phyloP scores from a whole-genome alignment of 2,329 filamentous ascomycete species.

The Xylariaceae sp. region DNA sequence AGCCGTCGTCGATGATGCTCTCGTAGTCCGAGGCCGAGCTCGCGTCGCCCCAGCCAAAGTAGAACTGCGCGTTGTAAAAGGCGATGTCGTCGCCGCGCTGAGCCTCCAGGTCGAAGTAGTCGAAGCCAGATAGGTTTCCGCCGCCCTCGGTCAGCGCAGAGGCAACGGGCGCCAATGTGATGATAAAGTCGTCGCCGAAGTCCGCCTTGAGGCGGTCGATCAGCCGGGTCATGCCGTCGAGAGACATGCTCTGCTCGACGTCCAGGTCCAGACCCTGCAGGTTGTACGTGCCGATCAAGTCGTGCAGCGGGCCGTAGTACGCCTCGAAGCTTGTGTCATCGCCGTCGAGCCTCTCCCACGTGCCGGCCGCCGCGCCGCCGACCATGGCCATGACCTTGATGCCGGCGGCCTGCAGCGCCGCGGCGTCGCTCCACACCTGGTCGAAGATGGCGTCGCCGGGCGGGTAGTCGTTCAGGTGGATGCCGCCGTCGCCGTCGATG shows the following conservation, averaged over 20 bases:
- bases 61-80: slow-evolving; percentile 93
- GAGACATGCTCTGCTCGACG: slow-evolving; percentile 71
- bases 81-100: slow-evolving; percentile 61
- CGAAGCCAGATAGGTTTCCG: slow-evolving; percentile 73
- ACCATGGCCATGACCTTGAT: slow-evolving; percentile 83
- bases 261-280: slow-evolving; percentile 74
- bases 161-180: slow-evolving; percentile 79
- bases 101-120: slow-evolving; percentile 70
- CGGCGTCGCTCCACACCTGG: slow-evolving; percentile 74
- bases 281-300: slow-evolving; percentile 56
- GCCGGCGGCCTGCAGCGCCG: slow-evolving; percentile 65
- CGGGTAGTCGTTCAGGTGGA: slow-evolving; percentile 76
- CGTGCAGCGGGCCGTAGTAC: slow-evolving; percentile 66
- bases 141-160: slow-evolving; percentile 57
- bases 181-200: slow-evolving; percentile 67
- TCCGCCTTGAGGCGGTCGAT: slow-evolving; percentile 65
- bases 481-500: slow-evolving; percentile 59
- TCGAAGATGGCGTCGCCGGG: slow-evolving; percentile 64
- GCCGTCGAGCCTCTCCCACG: slow-evolving; percentile 7
- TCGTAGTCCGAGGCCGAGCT: slow-evolving; percentile 44
- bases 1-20: slow-evolving; percentile 56
- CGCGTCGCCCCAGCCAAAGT: slow-evolving; percentile 77
- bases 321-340: slow-evolving; percentile 51
- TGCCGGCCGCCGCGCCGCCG: slow-evolving; percentile 67
- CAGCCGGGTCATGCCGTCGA: slow-evolving; percentile 61